A percentile compares a stretch with the other conserved stretches of the same genome.
Conservation (phyloP, 331 rosid genomes). For the Cydonia oblonga region DNA sequence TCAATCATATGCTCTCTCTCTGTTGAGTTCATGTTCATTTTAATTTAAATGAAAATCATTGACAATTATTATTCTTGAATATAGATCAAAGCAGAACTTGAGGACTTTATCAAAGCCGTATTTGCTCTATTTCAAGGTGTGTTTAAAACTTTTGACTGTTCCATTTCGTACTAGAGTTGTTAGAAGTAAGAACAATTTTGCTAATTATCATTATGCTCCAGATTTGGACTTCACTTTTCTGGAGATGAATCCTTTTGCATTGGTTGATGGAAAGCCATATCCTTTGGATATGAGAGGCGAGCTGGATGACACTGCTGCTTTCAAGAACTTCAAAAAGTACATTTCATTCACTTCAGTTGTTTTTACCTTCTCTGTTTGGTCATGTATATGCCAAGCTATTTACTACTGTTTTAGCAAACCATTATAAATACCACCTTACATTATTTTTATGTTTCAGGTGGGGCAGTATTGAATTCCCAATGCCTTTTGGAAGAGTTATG, state of each 20-base stretch:
- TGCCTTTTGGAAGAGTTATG: slow-evolving; percentile 97
- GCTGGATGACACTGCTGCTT: slow-evolving; percentile 88
- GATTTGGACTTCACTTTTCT: slow-evolving; percentile 96
- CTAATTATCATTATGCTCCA: slow-evolving; percentile 22
- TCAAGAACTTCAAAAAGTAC: slow-evolving; percentile 94
- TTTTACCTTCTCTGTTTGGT: not conserved
- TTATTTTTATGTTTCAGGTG: slow-evolving; percentile 45
- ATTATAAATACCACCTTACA: slow-evolving; percentile 1
- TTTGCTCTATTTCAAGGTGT: slow-evolving; percentile 78
- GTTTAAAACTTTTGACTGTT: not conserved
- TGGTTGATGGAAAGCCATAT: slow-evolving; percentile 86
- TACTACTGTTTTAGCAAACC: slow-evolving; percentile 3
- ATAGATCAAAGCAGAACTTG: slow-evolving; percentile 71
- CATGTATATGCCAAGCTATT: not conserved
- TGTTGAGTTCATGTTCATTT: not conserved
- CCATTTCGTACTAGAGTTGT: not conserved
- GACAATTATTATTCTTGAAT: not conserved
- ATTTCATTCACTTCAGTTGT: slow-evolving; percentile 10
- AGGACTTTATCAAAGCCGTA: slow-evolving; percentile 60
- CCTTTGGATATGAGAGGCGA: slow-evolving; percentile 99
- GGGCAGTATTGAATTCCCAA: slow-evolving; percentile 80
- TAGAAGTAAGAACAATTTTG: not conserved
- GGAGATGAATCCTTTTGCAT: slow-evolving; percentile 91
- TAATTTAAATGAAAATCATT: slow-evolving; percentile 7
- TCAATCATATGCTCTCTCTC: not conserved